Evolutionary conservation across 1,139 yeast species (phyloP).

Genomic region (Yamadazyma jaroonii): DNA sequence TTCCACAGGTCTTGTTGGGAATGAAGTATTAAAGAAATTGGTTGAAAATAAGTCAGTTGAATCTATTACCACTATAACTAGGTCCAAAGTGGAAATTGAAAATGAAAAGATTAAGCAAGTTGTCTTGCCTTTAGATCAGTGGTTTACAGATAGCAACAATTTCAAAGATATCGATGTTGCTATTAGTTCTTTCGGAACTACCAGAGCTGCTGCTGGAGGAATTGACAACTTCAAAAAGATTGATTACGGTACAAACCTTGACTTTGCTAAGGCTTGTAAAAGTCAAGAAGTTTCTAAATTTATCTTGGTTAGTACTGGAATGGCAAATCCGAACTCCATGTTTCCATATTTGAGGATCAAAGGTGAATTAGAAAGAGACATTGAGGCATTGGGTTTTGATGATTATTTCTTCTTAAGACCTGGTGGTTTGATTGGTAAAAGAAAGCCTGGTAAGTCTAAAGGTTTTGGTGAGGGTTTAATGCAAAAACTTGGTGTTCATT

Average conservation of each 20-base stretch:
- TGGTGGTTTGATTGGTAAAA: slow-evolving; percentile 61
- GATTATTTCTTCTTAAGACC: slow-evolving; percentile 69
- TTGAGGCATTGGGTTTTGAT: slow-evolving; percentile 58
- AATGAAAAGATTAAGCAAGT: slow-evolving; percentile 24
- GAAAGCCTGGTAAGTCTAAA: slow-evolving; percentile 40
- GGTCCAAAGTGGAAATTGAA: slow-evolving; percentile 30
- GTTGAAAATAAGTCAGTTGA: slow-evolving; percentile 26
- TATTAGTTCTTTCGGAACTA: slow-evolving; percentile 63
- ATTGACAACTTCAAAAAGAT: slow-evolving; percentile 57
- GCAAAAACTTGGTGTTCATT: slow-evolving; percentile 23
- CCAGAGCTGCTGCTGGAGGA: slow-evolving; percentile 59
- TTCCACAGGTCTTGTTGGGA: slow-evolving; percentile 63
- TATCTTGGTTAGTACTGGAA: slow-evolving; percentile 59
- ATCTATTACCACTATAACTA: slow-evolving; percentile 40
- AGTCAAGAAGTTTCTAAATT: slow-evolving; percentile 61
- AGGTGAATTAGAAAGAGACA: slow-evolving; percentile 63
- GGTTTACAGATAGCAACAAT: slow-evolving; percentile 28
- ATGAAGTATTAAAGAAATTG: slow-evolving; percentile 39
- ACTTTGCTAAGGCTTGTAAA: slow-evolving; percentile 68
- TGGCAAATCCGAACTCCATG: slow-evolving; percentile 54
- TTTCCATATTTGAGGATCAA: slow-evolving; percentile 59
- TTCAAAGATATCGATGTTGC: slow-evolving; percentile 11
- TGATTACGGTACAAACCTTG: slow-evolving; percentile 67
- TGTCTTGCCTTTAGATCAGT: slow-evolving; percentile 33
- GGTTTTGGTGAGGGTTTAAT: slow-evolving; percentile 11